Base-by-base conservation (phyloP, 2,329 filamentous ascomycete species). In the Botrytis elliptica region DNA sequence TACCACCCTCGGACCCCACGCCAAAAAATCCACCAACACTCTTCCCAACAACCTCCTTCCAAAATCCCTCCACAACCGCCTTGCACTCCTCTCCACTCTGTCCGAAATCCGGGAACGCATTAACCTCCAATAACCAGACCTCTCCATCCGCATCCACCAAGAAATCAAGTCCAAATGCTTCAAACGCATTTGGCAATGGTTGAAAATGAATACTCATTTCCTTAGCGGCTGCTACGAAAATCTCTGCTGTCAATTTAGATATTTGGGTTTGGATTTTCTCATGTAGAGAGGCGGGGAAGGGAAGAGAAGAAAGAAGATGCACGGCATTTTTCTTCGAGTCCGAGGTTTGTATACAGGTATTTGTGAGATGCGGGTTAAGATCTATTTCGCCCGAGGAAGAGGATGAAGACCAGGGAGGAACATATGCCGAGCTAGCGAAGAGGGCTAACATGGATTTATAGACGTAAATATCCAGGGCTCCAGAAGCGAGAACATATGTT, bases 101-200 rank as follows among this genome's bases (percentile, higher is more conserved):
- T 80, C 88, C 90, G 81, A 98, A 98, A 84, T 99, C 96, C 16
- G 96, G 96, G 83, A 97, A 99, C 0, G 95, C 93, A 84, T 99
- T 99, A 46, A 97, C 89, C 84, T 99, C 96, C 73, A 99, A 84
- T 79, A 99, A 82, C 90, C 91, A 98, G 14, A 22, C n/a, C 25
- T 40, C 38, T 0, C 89, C 91, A 14, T 81, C 79, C 0, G 81
- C 86, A 79, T 94, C 93, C 16, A 98, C 90, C 79, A 99, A 82
- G 81, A 96, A 99, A 81, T 99, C 96, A 60, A 98, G 83, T 0
- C 96, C 96, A 81, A 93, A 99, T 12, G 97, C 85, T 84, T 99
- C 96, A 81, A 98, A 98, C 0, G 92, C 93, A 81, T 97, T 95
- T 0, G 91, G 90, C 67, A 97, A 82, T 25, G 95, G 90, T 83